Evolutionary conservation across 495 filamentous ascomycete species (phyloP), one percentile per base, ranked within the genome.

Genomic region (Penicillium fimorum): DNA sequence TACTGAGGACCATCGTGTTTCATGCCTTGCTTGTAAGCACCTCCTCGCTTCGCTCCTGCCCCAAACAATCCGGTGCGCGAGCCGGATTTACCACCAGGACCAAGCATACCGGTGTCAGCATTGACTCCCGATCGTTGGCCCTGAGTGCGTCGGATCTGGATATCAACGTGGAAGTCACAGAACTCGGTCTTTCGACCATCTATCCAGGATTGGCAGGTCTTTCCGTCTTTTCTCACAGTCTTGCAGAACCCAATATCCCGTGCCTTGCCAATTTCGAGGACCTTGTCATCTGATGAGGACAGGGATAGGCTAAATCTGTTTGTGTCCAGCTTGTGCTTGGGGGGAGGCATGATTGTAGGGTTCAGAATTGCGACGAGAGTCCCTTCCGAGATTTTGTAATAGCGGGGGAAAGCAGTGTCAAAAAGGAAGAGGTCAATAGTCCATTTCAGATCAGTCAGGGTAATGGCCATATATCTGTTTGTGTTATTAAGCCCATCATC

Each of bases 331-430:
- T 84, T 84, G 13, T 81, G 77, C 3, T 82, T 82, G 0, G 85
- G 85, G 3, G 95, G 95, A 9, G 92, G 90, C 82, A 99, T 87
- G 60, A 97, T 87, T 3, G 73, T 84, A 0, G 95, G 94, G 61
- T 97, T 99, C n/a, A 99, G 76, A 35, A 99, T 87, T 8, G 95
- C 94, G 49, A 99, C 79, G 3, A 97, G 77, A 0, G 89, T 96
- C 20, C 95, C 94, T 3, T 88, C 82, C 0, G 86, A 84, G 5
- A 97, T 77, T 64, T 95, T 92, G 85, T 92, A 96, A 75, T 91
- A 97, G 38, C 86, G 85, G 5, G 90, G 86, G 65, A 96, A 97
- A 17, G 89, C 95, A 0, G 87, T 83, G 63, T 89, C 91, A 67
- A 99, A 99, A 29, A 99, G 83, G 64, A 88, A 97, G 25, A 96